Base-by-base conservation (phyloP, 2,329 filamentous ascomycete genomes). In the Alternaria panax region DNA sequence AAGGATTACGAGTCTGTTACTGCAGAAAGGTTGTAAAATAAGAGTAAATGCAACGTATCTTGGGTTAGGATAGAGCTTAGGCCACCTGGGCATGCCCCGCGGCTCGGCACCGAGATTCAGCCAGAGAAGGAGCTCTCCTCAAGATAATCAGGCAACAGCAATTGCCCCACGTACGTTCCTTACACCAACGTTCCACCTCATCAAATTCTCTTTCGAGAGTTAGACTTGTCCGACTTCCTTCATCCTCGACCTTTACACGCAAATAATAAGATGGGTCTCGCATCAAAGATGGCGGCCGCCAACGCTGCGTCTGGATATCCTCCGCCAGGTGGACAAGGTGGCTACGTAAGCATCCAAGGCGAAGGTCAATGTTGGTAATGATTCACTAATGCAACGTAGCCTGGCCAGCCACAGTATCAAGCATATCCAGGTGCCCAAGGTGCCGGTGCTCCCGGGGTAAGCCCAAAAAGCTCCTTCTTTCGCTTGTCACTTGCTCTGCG, bases 391-490 rank as follows among this genome's bases (percentile, higher is more conserved):
- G 59, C 51, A 42, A 55, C 53, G 43, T 54, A 81, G 80, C 80
- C 79, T 65, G 77, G 79, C 51, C 81, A 84, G 67, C 78, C 75
- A 61, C 80, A 82, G 70, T 87, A 87, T 77, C 84, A 87, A 79
- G 82, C 85, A 65, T 87, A 85, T 73, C 82, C 81, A 68, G 82
- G 81, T 63, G 86, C 83, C 72, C 81, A 80, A 64, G 82, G 80
- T 68, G 74, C 76, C 69, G 69, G 71, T 62, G 69, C 72, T 69
- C 69, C 69, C 69, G 72, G 47, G 47, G 76, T 77, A 76, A 78
- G 75, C 65, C 51, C 53, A 70, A 66, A 65, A 62, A 62, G 63
- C 61, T 69, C 42, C 41, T 66, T 63, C 54, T 64, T 66, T 48
- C 38, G 58, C 62, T 60, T 61, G 56, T 71, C 64, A 68, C 68